Evolutionary conservation across 1,284 basidiomycete species (phyloP), one percentile per base, ranked within the genome.

Genomic region (Leccinum angustisporum): DNA sequence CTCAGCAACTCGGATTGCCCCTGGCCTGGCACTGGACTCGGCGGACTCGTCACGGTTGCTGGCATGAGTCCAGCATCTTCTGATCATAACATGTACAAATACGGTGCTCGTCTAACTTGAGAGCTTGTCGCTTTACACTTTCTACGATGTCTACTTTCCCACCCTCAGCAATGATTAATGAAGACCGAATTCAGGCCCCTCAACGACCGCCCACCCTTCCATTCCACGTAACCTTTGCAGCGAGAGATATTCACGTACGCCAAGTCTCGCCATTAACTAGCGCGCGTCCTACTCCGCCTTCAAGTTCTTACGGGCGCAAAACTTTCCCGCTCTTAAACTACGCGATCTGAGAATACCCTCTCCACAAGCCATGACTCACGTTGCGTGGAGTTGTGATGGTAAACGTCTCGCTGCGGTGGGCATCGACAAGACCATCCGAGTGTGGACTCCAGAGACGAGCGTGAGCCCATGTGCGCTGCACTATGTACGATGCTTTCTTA

Each of bases 371-470:
- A 87, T 91, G 79, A 87, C 80, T 55, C 88, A 90, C 70, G 84
- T 91, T 56, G 87, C 88, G 0, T 92, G 90, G 90, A 92, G 80
- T 68, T 91, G 89, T 68, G 90, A 92, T 70, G 90, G 90, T 10
- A 87, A 87, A 75, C 86, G 88, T 62, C 77, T 92, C 14, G 89
- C 87, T 8, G 89, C 85, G 14, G 90, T 90, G 3, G 90, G 91
- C 1, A 85, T 91, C 54, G 91, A 92, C 77, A 90, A 87, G 71
- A 76, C 78, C n/a, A 85, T 86, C n/a, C 78, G 90, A 63, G 74
- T 92, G 27, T 92, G 89, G 87, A 76, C 78, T 57, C 88, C 90
- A 8, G 89, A 92, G 60, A 88, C 90, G 73, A 88, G 83, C 69
- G 90, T 91, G 68, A 69, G 85, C 78, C 38, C 38, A 50, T 53